A percentile compares a stretch with the other conserved stretches of the same genome.
These are phyloP conservation scores for Clonostachys rosea DNA, from an alignment of 2,329 filamentous ascomycete species.

Conservation along the genomic window DNA sequence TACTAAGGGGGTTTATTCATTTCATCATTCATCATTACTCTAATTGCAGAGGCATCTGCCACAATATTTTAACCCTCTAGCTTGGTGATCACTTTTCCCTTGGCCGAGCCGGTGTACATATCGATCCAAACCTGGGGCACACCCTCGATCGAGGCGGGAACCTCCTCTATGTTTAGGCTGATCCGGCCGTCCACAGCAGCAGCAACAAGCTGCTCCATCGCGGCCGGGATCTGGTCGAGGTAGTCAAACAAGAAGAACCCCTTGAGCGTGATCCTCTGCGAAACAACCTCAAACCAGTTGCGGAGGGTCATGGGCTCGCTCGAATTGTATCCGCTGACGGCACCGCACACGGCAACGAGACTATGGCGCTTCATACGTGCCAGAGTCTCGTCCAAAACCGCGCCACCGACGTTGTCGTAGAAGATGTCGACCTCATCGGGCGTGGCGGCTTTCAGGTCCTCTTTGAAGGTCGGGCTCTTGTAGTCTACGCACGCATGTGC, in stretches of 20 bases:
- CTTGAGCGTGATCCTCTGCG: conserved; percentile 13
- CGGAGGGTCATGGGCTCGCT: conserved; percentile 16
- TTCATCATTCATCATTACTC: too few species aligned
- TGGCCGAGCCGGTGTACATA: conserved; percentile 16
- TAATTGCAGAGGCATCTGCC: too few species aligned
- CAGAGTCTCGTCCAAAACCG: conserved; percentile 16
- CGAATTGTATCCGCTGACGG: conserved; percentile 16
- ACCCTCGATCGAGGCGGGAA: conserved; percentile 17
- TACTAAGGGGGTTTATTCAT: too few species aligned
- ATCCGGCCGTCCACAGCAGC: conserved; percentile 16
- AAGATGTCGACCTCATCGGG: conserved; percentile 19
- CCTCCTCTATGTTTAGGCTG: conserved; percentile 13
- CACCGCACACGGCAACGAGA: conserved; percentile 15
- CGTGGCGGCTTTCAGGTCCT: conserved; percentile 16
- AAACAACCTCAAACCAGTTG: conserved; percentile 21
- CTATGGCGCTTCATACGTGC: conserved; percentile 17
- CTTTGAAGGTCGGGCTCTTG: conserved; percentile 17
- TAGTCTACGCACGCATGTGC: conserved; percentile 34
- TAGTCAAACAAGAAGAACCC: conserved; percentile 22
- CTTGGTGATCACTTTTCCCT: conserved; percentile 20
- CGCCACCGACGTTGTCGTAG: conserved; percentile 20
- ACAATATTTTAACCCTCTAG: conserved; percentile 7
- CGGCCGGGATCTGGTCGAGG: conserved; percentile 16
- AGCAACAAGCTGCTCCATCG: conserved; percentile 15
- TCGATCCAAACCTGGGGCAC: conserved; percentile 18